These are phyloP conservation scores for Auricularia cornea DNA, from an alignment of 768 basidiomycete genomes.

Conservation along the genomic window DNA sequence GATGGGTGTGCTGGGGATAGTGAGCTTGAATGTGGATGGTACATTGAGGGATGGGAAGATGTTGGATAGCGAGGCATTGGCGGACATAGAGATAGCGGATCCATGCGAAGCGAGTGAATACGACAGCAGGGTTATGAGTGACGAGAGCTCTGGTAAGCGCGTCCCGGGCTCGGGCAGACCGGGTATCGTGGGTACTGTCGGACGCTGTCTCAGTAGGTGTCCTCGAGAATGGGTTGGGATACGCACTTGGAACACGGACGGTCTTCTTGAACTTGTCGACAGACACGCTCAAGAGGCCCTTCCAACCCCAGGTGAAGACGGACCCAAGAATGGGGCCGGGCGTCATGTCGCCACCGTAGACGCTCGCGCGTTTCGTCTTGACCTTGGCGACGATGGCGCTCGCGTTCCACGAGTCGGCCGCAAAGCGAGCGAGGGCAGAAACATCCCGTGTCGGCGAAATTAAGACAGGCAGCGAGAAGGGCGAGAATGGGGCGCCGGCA, in stretches of 20 bases:
- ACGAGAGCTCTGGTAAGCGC: slow-evolving; percentile 47
- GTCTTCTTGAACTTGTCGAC: slow-evolving; percentile 38
- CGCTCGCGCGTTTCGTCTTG: slow-evolving; percentile 32
- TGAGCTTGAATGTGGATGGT: slow-evolving; percentile 40
- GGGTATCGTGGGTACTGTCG: slow-evolving; percentile 53
- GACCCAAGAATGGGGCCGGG: neutral
- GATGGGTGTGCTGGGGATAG: slow-evolving; percentile 54
- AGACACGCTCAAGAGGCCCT: slow-evolving; percentile 28
- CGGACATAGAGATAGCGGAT: neutral
- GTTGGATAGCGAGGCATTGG: slow-evolving; percentile 6
- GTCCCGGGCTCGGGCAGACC: slow-evolving; percentile 51
- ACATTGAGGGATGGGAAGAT: slow-evolving; percentile 22
- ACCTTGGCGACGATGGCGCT: slow-evolving; percentile 41
- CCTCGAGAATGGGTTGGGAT: neutral
- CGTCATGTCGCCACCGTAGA: slow-evolving; percentile 44
- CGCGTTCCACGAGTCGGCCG: slow-evolving; percentile 48
- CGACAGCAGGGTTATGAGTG: slow-evolving; percentile 51
- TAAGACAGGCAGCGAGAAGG: slow-evolving; percentile 41
- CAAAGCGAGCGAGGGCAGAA: slow-evolving; percentile 40
- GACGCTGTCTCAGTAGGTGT: slow-evolving; percentile 3
- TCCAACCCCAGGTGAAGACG: slow-evolving; percentile 34
- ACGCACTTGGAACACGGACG: slow-evolving; percentile 49
- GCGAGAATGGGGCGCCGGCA: slow-evolving; percentile 51
- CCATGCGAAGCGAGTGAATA: slow-evolving; percentile 33
- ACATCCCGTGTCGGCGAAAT: slow-evolving; percentile 48